These are phyloP conservation scores for Mimosa pudica DNA, from an alignment of 306 rosid genomes.

Conservation along the genomic window DNA sequence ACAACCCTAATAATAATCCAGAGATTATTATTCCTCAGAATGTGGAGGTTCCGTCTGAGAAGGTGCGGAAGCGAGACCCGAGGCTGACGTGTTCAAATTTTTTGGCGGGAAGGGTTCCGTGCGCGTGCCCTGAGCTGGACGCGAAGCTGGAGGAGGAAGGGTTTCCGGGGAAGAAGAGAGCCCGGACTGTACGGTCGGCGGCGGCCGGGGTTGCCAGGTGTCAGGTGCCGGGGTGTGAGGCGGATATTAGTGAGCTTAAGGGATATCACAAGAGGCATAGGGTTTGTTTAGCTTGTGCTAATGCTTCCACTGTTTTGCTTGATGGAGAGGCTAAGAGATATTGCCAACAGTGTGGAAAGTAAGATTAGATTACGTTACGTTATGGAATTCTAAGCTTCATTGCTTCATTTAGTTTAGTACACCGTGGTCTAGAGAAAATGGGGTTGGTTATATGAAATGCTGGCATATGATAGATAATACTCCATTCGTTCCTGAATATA, in stretches of 20 bases:
- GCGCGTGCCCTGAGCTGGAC: conserved; percentile 95
- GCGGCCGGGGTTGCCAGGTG: conserved; percentile 50
- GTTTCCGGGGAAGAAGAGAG: conserved; percentile 69
- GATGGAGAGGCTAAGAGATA: conserved; percentile 74
- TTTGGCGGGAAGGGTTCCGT: conserved; percentile 84
- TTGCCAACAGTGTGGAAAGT: conserved; percentile 99
- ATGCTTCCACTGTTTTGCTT: conserved; percentile 60
- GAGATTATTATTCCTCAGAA: background rate
- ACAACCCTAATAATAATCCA: background rate
- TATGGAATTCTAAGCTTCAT: background rate
- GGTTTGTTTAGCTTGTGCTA: conserved; percentile 87
- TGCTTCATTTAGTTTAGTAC: background rate
- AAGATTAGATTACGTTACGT: conserved; percentile 21
- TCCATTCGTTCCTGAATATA: too few relatives aligned
- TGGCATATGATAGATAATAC: background rate
- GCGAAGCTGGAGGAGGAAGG: conserved; percentile 63
- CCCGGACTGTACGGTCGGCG: conserved; percentile 50
- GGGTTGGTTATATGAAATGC: background rate
- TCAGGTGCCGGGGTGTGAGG: conserved; percentile 89
- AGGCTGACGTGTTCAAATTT: conserved; percentile 78
- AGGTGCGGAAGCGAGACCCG: conserved; percentile 90
- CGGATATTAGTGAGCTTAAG: conserved; percentile 77
- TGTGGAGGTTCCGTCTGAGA: conserved; percentile 24
- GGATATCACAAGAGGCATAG: conserved; percentile 90
- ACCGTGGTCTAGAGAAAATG: background rate